phyloP scores from a whole-genome alignment of 2,329 filamentous ascomycete species.

The Tetracladium maxilliforme region DNA sequence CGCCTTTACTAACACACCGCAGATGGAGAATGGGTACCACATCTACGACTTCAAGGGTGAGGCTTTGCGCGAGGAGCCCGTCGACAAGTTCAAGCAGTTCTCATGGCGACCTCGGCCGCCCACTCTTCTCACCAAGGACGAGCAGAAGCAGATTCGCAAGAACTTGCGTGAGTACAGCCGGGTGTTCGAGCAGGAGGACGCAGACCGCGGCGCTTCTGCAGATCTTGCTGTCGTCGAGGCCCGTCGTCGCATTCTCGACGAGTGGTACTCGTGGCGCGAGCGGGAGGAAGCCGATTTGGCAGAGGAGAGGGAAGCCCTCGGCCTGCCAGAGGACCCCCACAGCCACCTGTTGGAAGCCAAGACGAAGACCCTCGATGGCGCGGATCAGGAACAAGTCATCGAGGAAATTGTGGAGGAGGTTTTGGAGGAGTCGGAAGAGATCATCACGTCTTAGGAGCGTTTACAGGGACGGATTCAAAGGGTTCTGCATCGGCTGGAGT shows the following conservation, averaged over 20 bases:
- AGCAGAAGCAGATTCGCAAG: slow-evolving; percentile 96
- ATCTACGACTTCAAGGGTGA: slow-evolving; percentile 93
- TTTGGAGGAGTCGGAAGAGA: slow-evolving; percentile 74
- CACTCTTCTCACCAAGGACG: slow-evolving; percentile 87
- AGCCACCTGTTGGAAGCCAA: slow-evolving; percentile 47
- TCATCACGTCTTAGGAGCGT: too few relatives aligned
- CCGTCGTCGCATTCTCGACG: slow-evolving; percentile 65
- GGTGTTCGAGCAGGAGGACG: slow-evolving; percentile 89
- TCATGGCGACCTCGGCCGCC: slow-evolving; percentile 84
- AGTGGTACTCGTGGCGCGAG: slow-evolving; percentile 80
- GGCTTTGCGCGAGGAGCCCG: slow-evolving; percentile 73
- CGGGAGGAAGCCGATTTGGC: slow-evolving; percentile 55
- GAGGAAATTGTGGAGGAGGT: slow-evolving; percentile 63
- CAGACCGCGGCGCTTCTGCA: slow-evolving; percentile 82
- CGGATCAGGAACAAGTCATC: slow-evolving; percentile 63
- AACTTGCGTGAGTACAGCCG: slow-evolving; percentile 95
- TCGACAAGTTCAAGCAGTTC: slow-evolving; percentile 98
- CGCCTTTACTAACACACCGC: slow-evolving; percentile 9
- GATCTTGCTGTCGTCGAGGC: slow-evolving; percentile 89
- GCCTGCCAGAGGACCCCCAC: slow-evolving; percentile 50
- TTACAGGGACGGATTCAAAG: too few relatives aligned
- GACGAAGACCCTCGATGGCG: slow-evolving; percentile 44
- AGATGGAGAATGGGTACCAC: slow-evolving; percentile 99
- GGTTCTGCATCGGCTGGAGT: too few relatives aligned
- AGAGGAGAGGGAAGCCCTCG: slow-evolving; percentile 55